Percentiles rank a stretch among this genome's conserved stretches.
phyloP scores from a whole-genome alignment of 805 yeast species.

The Monosporozyma unispora region DNA sequence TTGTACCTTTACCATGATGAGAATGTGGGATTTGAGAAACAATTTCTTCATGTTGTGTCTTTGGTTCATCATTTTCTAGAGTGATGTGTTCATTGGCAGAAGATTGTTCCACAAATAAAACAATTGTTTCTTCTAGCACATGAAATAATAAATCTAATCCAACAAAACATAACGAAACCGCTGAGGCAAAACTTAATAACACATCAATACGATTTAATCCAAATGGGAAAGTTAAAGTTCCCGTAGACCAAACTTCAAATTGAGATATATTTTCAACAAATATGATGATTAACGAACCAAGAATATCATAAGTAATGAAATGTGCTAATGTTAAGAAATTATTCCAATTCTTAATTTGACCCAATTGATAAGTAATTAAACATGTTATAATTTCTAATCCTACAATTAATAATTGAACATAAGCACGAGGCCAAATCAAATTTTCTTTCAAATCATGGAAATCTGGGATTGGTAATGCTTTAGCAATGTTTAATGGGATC shows the following conservation, averaged over 20 bases:
- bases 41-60: constrained; percentile 25
- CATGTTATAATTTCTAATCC: constrained; percentile 47
- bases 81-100: background rate
- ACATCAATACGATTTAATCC: constrained; percentile 91
- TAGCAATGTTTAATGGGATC: constrained; percentile 72
- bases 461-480: constrained; percentile 39
- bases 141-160: constrained; percentile 87
- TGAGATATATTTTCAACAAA: constrained; percentile 76
- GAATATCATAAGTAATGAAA: constrained; percentile 75
- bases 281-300: constrained; percentile 62
- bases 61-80: background rate
- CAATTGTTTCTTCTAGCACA: constrained; percentile 65
- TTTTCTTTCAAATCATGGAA: constrained; percentile 53
- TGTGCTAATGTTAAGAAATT: constrained; percentile 76
- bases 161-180: constrained; percentile 78
- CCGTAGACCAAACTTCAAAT: constrained; percentile 82
- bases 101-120: constrained; percentile 27
- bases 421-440: constrained; percentile 46
- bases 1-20: constrained; percentile 16
- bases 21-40: constrained; percentile 28
- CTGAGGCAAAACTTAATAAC: constrained; percentile 74
- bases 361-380: constrained; percentile 46
- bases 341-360: constrained; percentile 47
- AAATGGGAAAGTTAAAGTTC: constrained; percentile 80
- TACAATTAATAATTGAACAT: constrained; percentile 51